phyloP scores from a whole-genome alignment of 331 rosid genomes.

The Quercus tomentella region DNA sequence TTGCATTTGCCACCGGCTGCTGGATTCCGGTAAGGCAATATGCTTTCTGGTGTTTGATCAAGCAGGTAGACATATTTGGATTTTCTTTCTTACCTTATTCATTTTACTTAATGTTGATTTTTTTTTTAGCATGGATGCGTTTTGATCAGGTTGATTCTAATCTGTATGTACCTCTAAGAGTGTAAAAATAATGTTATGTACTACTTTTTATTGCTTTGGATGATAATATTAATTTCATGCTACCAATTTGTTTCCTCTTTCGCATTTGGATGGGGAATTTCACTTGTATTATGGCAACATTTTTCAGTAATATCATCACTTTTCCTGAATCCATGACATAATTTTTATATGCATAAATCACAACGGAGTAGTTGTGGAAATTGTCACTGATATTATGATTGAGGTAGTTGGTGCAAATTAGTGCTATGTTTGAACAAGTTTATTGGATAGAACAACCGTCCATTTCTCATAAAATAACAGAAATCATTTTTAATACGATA shows the following conservation, averaged over 20 bases:
- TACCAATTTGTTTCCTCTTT: neutral
- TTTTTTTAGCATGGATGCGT: slow-evolving; percentile 20
- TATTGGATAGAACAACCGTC: too few relatives aligned
- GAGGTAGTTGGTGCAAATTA: too few relatives aligned
- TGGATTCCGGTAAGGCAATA: slow-evolving; percentile 4
- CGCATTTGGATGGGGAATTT: neutral
- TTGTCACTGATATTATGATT: too few relatives aligned
- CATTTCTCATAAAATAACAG: too few relatives aligned
- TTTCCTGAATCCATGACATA: too few relatives aligned
- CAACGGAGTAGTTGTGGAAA: too few relatives aligned
- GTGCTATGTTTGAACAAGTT: too few relatives aligned
- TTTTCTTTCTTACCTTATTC: slow-evolving; percentile 7
- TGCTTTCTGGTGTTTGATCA: slow-evolving; percentile 14
- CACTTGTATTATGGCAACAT: neutral
- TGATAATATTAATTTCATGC: neutral
- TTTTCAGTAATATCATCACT: too few relatives aligned
- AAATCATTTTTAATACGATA: too few relatives aligned
- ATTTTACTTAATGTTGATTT: slow-evolving; percentile 25
- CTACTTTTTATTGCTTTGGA: slow-evolving; percentile 7
- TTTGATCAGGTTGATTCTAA: slow-evolving; percentile 40
- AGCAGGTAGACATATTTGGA: slow-evolving; percentile 28
- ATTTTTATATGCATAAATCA: too few relatives aligned
- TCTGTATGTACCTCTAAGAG: slow-evolving; percentile 38
- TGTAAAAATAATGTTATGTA: slow-evolving; percentile 26
- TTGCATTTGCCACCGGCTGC: neutral